Conservation (phyloP, 2,329 filamentous ascomycete species). For the Aspergillus tanneri region DNA sequence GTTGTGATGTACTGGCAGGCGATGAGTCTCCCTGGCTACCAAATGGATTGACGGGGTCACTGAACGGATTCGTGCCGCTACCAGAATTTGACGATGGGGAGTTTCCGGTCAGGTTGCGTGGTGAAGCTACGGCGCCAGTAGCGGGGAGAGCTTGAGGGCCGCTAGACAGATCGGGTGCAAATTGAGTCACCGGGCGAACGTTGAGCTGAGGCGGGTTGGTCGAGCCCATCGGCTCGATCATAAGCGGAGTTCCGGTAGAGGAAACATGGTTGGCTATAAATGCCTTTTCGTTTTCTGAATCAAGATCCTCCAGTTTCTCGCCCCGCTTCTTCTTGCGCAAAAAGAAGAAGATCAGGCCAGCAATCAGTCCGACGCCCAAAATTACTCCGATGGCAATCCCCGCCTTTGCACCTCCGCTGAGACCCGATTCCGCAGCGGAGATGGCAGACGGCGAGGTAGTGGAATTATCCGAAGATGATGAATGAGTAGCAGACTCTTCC, state of each 20-base stretch:
- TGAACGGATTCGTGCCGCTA: conserved; percentile 47
- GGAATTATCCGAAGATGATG: conserved; percentile 18
- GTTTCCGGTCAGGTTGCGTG: conserved; percentile 37
- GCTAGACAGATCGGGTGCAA: conserved; percentile 62
- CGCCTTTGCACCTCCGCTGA: conserved; percentile 61
- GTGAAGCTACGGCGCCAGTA: conserved; percentile 21
- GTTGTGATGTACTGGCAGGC: conserved; percentile 12
- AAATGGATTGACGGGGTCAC: conserved; percentile 69
- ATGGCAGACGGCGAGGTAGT: conserved; percentile 27
- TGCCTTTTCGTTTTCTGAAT: conserved; percentile 64
- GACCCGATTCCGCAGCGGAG: conserved; percentile 30
- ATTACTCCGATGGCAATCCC: conserved; percentile 84
- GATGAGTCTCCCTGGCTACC: conserved; percentile 57
- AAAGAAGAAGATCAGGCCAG: conserved; percentile 68
- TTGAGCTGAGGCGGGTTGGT: conserved; percentile 74
- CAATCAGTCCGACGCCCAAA: conserved; percentile 64
- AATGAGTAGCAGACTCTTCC: conserved; percentile 15
- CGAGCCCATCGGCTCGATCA: conserved; percentile 39
- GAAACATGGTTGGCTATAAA: conserved; percentile 31
- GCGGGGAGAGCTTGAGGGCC: conserved; percentile 11
- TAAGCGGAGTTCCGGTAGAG: conserved; percentile 37
- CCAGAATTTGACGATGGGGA: conserved; percentile 39
- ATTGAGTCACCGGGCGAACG: conserved; percentile 79
- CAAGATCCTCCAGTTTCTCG: conserved; percentile 47
- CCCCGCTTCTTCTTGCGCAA: conserved; percentile 69